Evolutionary conservation across 2,329 filamentous ascomycete species (phyloP).

Genomic region (Paracoccidioides brasiliensis): DNA sequence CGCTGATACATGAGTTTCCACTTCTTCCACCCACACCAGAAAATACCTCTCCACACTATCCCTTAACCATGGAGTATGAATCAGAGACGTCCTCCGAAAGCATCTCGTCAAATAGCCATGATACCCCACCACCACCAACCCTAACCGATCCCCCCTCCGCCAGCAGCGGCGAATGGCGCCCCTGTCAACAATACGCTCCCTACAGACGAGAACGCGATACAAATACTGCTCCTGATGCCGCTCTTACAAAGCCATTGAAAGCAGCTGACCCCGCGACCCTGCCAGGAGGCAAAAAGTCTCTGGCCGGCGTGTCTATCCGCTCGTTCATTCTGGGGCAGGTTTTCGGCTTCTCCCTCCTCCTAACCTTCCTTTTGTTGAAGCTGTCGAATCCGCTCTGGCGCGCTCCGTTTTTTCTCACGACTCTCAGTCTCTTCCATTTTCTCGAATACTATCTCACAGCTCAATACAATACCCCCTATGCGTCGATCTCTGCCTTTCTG

Average conservation of each 20-base stretch:
- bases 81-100: background rate
- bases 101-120: background rate
- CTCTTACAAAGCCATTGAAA: background rate
- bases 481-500: slow-evolving; percentile 64
- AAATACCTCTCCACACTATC: background rate
- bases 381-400: slow-evolving; percentile 40
- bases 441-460: slow-evolving; percentile 92
- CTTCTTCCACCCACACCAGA: background rate
- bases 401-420: slow-evolving; percentile 38
- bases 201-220: background rate
- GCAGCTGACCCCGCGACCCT: slow-evolving; percentile 20
- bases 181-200: background rate
- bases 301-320: slow-evolving; percentile 33
- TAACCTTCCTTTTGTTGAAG: slow-evolving; percentile 18
- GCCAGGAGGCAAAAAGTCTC: slow-evolving; percentile 29
- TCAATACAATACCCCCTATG: slow-evolving; percentile 62
- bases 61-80: background rate
- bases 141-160: background rate
- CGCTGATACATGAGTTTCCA: background rate
- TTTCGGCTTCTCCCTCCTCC: slow-evolving; percentile 24
- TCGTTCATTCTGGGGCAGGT: slow-evolving; percentile 32
- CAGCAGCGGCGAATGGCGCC: background rate
- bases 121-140: background rate
- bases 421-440: slow-evolving; percentile 78
- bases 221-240: background rate